Base-by-base conservation (phyloP, 1,139 yeast species). In the Blastobotrys elegans region DNA sequence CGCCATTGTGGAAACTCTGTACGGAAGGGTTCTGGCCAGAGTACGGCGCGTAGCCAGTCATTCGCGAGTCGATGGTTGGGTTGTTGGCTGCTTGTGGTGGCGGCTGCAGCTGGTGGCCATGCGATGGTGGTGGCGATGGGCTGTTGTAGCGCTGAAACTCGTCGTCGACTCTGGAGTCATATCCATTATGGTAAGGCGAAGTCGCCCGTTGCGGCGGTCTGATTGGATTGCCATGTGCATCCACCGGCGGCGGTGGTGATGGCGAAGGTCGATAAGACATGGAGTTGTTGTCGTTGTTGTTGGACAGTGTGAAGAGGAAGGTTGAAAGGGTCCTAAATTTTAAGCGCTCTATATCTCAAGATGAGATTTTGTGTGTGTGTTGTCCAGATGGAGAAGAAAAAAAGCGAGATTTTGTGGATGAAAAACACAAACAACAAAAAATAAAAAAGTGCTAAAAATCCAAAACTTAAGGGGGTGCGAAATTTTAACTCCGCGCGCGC, bases 1-100 rank as follows among this genome's bases (percentile, higher is more conserved):
- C 56, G 27, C n/a, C 16, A n/a, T 33, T 27, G 10, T 44, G 33
- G 14, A 44, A 32, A 24, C 36, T 31, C 24, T 38, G 40, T 20
- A 33, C 22, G 17, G 47, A 44, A 7, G 38, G 44, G 39, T 44
- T 44, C 10, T 22, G 14, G 7, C 31, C 40, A 7, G 22, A 10
- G 20, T 44, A 44, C 7, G 47, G 47, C 4, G 43, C 26, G 32
- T 44, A 44, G 18, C 47, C 43, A 6, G 53, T 43, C 43, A 51
- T 44, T 31, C 53, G 43, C 11, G 49, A 35, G 44, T 53, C 56
- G 21, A 53, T 35, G 8, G 52, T 38, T 11, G 51, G 49, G 31
- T 43, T 40, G 31, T 40, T 37, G 11, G 50, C 50, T 11, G 27
- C 46, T 17, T 49, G 46, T 11, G 46, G 40, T 2, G 47, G 46